Base-by-base conservation (phyloP, 1,139 yeast genomes). In the Saccharomyces hybrid region DNA sequence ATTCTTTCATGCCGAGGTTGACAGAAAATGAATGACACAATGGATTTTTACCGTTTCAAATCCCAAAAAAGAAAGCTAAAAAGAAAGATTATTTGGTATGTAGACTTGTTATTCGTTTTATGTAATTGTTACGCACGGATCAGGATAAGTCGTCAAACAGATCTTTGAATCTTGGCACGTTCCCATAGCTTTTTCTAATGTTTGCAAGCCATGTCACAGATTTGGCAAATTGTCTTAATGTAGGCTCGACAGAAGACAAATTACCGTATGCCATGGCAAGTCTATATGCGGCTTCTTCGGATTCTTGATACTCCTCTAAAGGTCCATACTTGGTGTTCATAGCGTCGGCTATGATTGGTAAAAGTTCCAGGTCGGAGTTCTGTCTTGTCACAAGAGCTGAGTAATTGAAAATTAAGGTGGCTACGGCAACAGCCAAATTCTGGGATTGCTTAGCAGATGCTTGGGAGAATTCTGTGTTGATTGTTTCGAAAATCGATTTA, bases 221-320 rank as follows among this genome's bases (percentile, higher is more conserved):
- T n/a, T 55, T 55, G 1, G 71, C 68, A 52, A 64, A 66, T 49
- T 67, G 69, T 47, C 55, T 68, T 38, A 69, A 54, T 1, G 67
- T 55, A 1, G 67, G 63, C 27, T 72, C 73, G 1, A 71, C 59
- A 3, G 69, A 66, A 27, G 73, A 59, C 47, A 73, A 53, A 51
- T 73, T 81, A 7, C 88, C 89, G 51, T 75, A 73, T 0, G 85
- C 81, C 32, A 84, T 74, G 8, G 77, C 59, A 19, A 80, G 61
- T 58, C 90, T 74, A 67, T 83, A 84, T 0, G 77, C 74, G 1
- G 86, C 78, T 64, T 84, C 90, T n/a, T 77, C 70, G 2, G 69
- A 66, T 2, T 61, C 59, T 42, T 59, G 61, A 31, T 64, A 62
- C 62, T 78, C 53, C 52, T 61, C 59, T 14, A 64, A 49, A 11